Conservation (phyloP, 2,329 filamentous ascomycete species). For the Ascocoryne sarcoides region DNA sequence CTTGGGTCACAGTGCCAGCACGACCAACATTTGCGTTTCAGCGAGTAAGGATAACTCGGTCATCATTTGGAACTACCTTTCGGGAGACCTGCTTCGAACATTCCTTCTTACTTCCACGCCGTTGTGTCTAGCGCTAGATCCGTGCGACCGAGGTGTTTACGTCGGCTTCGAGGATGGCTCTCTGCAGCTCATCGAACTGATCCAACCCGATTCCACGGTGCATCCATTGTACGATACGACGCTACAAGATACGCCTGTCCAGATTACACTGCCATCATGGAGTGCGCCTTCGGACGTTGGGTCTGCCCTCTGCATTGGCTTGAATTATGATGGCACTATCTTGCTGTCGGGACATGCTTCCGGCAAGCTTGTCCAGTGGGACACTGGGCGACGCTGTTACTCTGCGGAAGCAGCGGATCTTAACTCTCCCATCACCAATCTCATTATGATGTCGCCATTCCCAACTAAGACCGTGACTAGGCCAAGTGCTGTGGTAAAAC, state of each 20-base stretch:
- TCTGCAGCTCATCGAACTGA: constrained; percentile 71
- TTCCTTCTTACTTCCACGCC: constrained; percentile 70
- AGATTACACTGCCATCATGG: constrained; percentile 42
- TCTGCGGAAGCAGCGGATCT: constrained; percentile 35
- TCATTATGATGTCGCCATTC: constrained; percentile 61
- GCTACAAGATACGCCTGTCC: constrained; percentile 48
- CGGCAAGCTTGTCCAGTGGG: constrained; percentile 76
- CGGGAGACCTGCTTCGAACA: constrained; percentile 68
- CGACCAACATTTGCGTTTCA: constrained; percentile 76
- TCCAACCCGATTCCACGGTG: constrained; percentile 39
- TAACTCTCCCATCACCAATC: constrained; percentile 74
- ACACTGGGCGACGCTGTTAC: constrained; percentile 40
- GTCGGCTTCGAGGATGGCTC: constrained; percentile 73
- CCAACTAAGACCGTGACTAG: constrained; percentile 39
- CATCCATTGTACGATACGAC: constrained; percentile 34
- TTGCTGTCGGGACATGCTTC: constrained; percentile 73
- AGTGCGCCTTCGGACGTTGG: constrained; percentile 37
- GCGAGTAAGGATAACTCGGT: constrained; percentile 80
- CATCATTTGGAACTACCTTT: constrained; percentile 87
- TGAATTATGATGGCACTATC: constrained; percentile 75
- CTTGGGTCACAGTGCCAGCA: constrained; percentile 58
- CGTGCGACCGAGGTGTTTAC: constrained; percentile 75
- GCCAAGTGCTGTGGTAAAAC: constrained; percentile 64
- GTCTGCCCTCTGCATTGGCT: constrained; percentile 54
- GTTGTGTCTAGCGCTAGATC: constrained; percentile 66